Base-by-base conservation (phyloP, 108 stramenopile species). In the Asterionellopsis glacialis region DNA sequence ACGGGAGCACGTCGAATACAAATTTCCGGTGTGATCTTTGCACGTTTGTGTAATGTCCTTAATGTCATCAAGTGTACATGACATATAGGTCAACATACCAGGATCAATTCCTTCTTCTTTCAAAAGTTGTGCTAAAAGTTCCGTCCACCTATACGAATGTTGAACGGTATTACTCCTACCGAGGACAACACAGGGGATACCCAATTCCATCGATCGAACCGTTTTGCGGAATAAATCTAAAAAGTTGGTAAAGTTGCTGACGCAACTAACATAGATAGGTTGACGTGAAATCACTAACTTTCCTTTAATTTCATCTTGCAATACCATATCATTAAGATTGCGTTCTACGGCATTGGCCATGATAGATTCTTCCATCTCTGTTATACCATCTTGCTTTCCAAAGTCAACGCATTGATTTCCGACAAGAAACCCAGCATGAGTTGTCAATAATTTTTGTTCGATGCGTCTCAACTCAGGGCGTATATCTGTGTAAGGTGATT, bases 191-290 rank as follows among this genome's bases (percentile, higher is more conserved):
- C 80, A 82, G 21, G 93, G 93, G 25, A 88, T 78, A 18, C 88
- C 88, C n/a, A 88, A 42, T 68, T 94, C 93, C 57, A 94, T 10
- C 58, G 65, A 76, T 2, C 84, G 75, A 11, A 93, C 49, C 10
- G 83, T 82, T 72, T 94, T 94, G 11, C 93, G 88, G 54, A 81
- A 88, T 16, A 94, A 69, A 69, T 94, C 93, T 41, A 94, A 60
- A 66, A 94, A 94, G 65, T 90, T 90, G 54, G 87, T 80, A 63
- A 94, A 94, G 70, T 94, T 94, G 40, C 72, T 75, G 4, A 94
- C 93, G 61, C 83, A 81, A 10, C 66, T 72, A 9, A 93, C 74
- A 59, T 79, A 87, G 45, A 89, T 85, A 5, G 86, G 81, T 23
- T 78, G 60, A 24, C 92, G 74, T 23, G 72, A 54, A 22, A 90